Evolutionary conservation across 1,284 basidiomycete species (phyloP).

Genomic region (Malassezia psittaci): DNA sequence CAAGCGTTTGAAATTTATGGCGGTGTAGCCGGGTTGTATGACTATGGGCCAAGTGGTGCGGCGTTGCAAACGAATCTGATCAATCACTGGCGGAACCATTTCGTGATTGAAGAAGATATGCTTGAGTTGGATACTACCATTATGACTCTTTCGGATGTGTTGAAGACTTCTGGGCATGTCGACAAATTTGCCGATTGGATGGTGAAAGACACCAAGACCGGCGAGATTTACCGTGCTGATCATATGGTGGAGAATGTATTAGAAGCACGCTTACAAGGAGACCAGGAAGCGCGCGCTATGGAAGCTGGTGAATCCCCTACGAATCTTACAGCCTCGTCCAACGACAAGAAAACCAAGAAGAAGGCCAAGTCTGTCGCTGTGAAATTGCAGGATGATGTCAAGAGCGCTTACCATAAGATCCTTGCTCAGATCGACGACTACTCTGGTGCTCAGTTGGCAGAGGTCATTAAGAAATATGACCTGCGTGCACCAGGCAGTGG

Average conservation of each 20-base stretch:
- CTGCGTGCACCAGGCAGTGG: slow-evolving; percentile 84
- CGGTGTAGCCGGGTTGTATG: slow-evolving; percentile 77
- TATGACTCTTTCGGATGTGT: slow-evolving; percentile 88
- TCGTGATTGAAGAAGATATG: slow-evolving; percentile 98
- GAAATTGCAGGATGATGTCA: slow-evolving; percentile 65
- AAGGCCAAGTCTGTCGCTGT: slow-evolving; percentile 65
- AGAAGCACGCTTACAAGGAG: slow-evolving; percentile 76
- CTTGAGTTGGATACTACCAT: slow-evolving; percentile 95
- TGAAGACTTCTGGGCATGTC: slow-evolving; percentile 96
- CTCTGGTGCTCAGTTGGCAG: slow-evolving; percentile 75
- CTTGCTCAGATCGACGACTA: slow-evolving; percentile 95
- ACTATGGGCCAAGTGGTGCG: slow-evolving; percentile 71
- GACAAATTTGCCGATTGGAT: slow-evolving; percentile 99
- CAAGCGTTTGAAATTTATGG: slow-evolving; percentile 98
- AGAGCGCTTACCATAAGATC: slow-evolving; percentile 67
- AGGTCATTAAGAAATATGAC: slow-evolving; percentile 69
- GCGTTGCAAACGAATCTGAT: slow-evolving; percentile 94
- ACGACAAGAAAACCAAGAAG: slow-evolving; percentile 61
- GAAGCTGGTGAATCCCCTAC: slow-evolving; percentile 23
- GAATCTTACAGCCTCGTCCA: slow-evolving; percentile 35
- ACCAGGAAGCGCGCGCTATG: slow-evolving; percentile 73
- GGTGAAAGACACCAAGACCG: slow-evolving; percentile 87
- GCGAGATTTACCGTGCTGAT: slow-evolving; percentile 92
- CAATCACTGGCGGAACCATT: slow-evolving; percentile 91
- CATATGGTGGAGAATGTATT: slow-evolving; percentile 90